Conservation (phyloP, 225 moss, liverwort and hornwort species). For the Polytrichum commune region DNA sequence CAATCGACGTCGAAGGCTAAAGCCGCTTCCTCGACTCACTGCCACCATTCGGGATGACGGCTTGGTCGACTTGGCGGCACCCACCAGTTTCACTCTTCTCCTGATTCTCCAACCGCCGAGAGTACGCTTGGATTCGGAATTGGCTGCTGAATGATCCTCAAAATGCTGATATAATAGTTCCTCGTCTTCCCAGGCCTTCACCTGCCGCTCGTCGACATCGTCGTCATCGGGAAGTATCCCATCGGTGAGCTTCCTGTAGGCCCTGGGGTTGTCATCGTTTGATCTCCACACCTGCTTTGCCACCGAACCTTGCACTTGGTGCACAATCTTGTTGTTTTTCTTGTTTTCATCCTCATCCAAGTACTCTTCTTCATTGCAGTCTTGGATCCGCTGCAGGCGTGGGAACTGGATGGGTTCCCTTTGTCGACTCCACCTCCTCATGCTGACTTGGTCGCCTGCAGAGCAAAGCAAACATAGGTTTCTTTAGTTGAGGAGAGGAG, state of each 20-base stretch:
- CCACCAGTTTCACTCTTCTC: background rate
- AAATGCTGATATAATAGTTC: background rate
- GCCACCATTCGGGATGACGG: background rate
- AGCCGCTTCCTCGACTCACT: background rate
- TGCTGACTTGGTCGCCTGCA: background rate
- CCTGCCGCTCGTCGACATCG: background rate
- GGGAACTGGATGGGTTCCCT: background rate
- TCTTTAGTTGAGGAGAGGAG: too few species aligned
- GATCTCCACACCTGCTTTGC: background rate
- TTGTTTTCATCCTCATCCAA: background rate
- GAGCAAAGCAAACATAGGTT: too few species aligned
- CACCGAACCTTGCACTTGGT: too few species aligned
- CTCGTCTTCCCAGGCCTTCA: background rate
- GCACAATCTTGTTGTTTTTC: too few species aligned
- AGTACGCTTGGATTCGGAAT: background rate
- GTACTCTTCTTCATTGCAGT: background rate
- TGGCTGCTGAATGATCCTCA: background rate
- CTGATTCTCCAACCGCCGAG: background rate
- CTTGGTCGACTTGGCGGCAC: background rate
- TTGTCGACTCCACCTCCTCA: background rate
- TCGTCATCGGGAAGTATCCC: background rate
- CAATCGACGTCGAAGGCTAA: background rate
- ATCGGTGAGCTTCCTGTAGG: conserved; percentile 1
- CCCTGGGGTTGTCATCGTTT: background rate
- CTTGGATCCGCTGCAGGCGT: background rate